phyloP scores from a whole-genome alignment of 1,284 basidiomycete genomes.

The Papiliotrema flavescens region DNA sequence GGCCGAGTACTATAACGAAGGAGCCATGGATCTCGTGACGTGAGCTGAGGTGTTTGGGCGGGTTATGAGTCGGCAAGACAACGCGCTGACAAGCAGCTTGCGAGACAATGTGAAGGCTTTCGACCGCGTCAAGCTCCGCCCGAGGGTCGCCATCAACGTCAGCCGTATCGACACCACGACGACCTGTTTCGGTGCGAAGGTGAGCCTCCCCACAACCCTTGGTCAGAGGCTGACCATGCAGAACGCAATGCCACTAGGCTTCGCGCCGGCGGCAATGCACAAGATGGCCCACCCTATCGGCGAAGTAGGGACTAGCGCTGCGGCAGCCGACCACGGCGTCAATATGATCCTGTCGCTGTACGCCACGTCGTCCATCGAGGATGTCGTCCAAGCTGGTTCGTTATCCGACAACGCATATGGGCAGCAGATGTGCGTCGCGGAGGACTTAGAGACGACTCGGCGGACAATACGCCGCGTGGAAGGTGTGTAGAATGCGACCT shows the following conservation, averaged over 20 bases:
- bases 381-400: constrained; percentile 20
- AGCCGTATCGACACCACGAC: constrained; percentile 18
- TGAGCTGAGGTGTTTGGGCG: background rate
- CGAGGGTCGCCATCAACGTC: constrained; percentile 31
- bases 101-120: constrained; percentile 27
- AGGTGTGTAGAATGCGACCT: constrained; percentile 7
- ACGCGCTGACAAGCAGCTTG: constrained; percentile 1
- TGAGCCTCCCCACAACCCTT: background rate
- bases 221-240: background rate
- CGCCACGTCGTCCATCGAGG: constrained; percentile 22
- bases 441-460: constrained; percentile 20
- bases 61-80: too few relatives aligned
- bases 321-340: constrained; percentile 21
- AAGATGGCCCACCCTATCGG: constrained; percentile 31
- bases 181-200: constrained; percentile 10
- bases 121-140: constrained; percentile 29
- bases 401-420: constrained; percentile 19
- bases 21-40: constrained; percentile 29
- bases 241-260: constrained; percentile 26
- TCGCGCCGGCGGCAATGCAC: constrained; percentile 35
- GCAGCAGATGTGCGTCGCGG: constrained; percentile 28
- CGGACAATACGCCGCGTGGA: constrained; percentile 24
- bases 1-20: constrained; percentile 23
- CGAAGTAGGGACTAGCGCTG: constrained; percentile 28
- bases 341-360: constrained; percentile 32